Base-by-base conservation (phyloP, 768 basidiomycete species). In the Hygrophoropsis aurantiaca region DNA sequence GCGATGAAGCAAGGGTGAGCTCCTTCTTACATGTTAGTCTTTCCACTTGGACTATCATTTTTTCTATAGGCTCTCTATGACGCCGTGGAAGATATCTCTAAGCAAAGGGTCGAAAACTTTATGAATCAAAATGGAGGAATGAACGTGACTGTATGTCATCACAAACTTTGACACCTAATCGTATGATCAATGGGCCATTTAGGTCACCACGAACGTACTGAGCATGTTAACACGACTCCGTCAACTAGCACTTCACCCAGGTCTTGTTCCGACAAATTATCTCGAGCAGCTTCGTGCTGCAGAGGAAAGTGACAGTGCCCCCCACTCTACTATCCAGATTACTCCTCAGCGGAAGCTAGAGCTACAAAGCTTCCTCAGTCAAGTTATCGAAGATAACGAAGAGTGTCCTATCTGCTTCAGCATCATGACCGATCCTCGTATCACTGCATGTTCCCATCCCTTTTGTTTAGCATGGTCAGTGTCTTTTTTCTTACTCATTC, bases 161-260 rank as follows among this genome's bases (percentile, higher is more conserved):
- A 27, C 4, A 10, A 20, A 32, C 41, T 13, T 24, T 42, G 5
- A 49, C 11, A 13, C 23, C 11, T 5, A 39, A 33, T 44, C 30
- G 26, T 38, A 25, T 40, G 9, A 49, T 49, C 51, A 32, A 50
- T 37, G 36, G 46, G 36, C 42, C 20, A 21, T 47, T 16, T 51
- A 89, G 86, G 74, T 81, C 1, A 80, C 83, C 47, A 80, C 80
- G 2, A 84, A 85, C 55, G 81, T 90, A 11, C 65, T 91, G 30
- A 84, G 85, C 51, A 82, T 93, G 77, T 77, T 93, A n/a, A 92
- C 90, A 7, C 85, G 92, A 15, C 72, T 94, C 62, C 81, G 91
- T 24, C 92, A 94, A 65, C 69, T 93, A 16, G 85, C 78, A 15
- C 77, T 92, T 20, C 89, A 94, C 58, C 87, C 90, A 0, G 81